Conservation (phyloP, 495 filamentous ascomycete species). For the Elasticomyces elasticus region DNA sequence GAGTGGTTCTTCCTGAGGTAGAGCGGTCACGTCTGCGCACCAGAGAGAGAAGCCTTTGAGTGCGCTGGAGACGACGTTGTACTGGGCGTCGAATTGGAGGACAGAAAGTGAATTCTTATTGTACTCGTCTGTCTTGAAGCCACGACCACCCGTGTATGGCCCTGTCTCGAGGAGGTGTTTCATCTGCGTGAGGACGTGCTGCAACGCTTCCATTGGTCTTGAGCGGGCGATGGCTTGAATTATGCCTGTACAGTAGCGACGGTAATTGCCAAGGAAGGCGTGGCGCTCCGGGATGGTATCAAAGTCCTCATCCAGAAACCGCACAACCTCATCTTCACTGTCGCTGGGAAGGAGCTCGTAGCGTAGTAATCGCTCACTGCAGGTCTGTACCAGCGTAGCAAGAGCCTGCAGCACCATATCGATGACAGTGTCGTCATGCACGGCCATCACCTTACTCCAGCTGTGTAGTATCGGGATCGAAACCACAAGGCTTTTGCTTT, state of each 20-base stretch:
- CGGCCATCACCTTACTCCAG: conserved; percentile 71
- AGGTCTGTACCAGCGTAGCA: conserved; percentile 65
- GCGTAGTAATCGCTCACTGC: conserved; percentile 63
- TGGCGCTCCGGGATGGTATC: conserved; percentile 91
- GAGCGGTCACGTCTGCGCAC: conserved; percentile 38
- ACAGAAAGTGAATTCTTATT: conserved; percentile 67
- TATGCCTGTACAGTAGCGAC: conserved; percentile 74
- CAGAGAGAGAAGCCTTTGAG: conserved; percentile 83
- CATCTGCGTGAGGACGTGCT: conserved; percentile 70
- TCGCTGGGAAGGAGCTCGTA: conserved; percentile 80
- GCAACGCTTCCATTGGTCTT: conserved; percentile 72
- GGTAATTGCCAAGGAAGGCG: conserved; percentile 94
- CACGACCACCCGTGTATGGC: conserved; percentile 59
- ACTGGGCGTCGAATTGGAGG: conserved; percentile 77
- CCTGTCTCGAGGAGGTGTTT: conserved; percentile 57
- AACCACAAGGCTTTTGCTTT: conserved; percentile 77
- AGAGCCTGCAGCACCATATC: conserved; percentile 60
- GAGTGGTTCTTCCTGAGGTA: conserved; percentile 41
- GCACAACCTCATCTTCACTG: conserved; percentile 63
- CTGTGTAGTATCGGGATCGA: conserved; percentile 87
- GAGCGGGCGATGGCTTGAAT: conserved; percentile 75
- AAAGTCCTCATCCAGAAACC: conserved; percentile 82
- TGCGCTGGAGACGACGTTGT: conserved; percentile 81
- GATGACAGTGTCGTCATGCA: conserved; percentile 51
- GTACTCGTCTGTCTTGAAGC: conserved; percentile 66